phyloP scores from a whole-genome alignment of 2,329 filamentous ascomycete genomes.

The Aplosporella prunicola region DNA sequence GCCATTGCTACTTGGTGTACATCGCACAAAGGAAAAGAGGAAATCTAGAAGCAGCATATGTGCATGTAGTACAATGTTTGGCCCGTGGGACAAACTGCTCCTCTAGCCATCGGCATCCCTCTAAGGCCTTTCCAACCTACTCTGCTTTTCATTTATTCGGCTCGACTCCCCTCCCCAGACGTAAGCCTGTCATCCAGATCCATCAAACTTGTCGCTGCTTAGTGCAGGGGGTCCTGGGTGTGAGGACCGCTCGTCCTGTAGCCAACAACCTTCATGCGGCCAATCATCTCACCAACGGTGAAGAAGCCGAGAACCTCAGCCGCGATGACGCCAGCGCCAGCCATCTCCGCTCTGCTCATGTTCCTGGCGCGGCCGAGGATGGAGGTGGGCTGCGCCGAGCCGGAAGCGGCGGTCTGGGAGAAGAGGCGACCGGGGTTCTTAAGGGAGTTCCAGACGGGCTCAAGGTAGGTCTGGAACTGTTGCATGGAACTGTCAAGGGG shows the following conservation, averaged over 20 bases:
- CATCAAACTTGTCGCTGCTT: no score
- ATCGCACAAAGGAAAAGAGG: conserved; percentile 23
- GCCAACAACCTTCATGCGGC: conserved; percentile 87
- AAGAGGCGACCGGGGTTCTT: conserved; percentile 58
- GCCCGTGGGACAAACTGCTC: conserved; percentile 11
- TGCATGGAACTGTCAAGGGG: conserved; percentile 52
- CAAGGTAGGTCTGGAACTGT: conserved; percentile 81
- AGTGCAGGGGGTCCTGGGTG: no score
- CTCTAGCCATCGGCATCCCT: conserved; percentile 8
- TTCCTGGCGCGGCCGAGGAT: conserved; percentile 54
- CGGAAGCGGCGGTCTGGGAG: conserved; percentile 34
- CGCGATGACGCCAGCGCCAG: conserved; percentile 63
- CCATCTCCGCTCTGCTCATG: conserved; percentile 61
- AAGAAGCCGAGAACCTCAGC: conserved; percentile 95
- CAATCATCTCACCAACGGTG: conserved; percentile 94
- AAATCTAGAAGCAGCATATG: conserved; percentile 31
- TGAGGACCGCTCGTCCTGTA: conserved; percentile 49
- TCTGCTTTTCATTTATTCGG: no score
- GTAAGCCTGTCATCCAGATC: no score
- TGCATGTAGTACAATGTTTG: conserved; percentile 30
- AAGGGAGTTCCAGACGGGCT: conserved; percentile 60
- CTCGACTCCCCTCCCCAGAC: no score
- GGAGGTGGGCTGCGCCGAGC: conserved; percentile 46
- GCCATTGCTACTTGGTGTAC: conserved; percentile 16
- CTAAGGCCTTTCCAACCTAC: conserved; percentile 9